A percentile compares a stretch with the other conserved stretches of the same genome.
Evolutionary conservation across 345 rosid genomes (phyloP).

Genomic region (Xanthoceras sorbifolium): DNA sequence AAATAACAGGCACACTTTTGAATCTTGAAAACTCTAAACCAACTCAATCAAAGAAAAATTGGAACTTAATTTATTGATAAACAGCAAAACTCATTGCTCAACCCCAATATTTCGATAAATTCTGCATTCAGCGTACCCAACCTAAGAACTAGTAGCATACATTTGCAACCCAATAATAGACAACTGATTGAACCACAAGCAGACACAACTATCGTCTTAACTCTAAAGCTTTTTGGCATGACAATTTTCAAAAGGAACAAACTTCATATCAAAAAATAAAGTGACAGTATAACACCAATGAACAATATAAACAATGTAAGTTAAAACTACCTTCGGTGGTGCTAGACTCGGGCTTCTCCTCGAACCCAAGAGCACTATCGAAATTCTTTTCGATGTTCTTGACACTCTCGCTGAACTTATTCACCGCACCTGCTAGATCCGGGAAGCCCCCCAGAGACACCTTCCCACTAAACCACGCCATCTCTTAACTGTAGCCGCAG

Average conservation of each 20-base stretch:
- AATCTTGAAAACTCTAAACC: neutral
- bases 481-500: constrained; percentile 24
- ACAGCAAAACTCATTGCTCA: neutral
- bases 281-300: neutral
- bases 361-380: constrained; percentile 91
- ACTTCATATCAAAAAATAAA: neutral
- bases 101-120: neutral
- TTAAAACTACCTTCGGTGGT: constrained; percentile 57
- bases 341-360: constrained; percentile 68
- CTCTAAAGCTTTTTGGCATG: neutral
- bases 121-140: neutral
- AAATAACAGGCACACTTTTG: neutral
- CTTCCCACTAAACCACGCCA: constrained; percentile 99
- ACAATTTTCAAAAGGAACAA: neutral
- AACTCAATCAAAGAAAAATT: neutral
- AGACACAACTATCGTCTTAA: constrained; percentile 1
- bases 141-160: neutral
- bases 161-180: too few species aligned
- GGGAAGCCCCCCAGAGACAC: constrained; percentile 86
- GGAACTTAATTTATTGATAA: neutral
- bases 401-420: constrained; percentile 97
- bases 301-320: neutral
- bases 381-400: constrained; percentile 99
- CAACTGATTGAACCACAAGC: too few species aligned
- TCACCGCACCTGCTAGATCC: constrained; percentile 98